These are phyloP conservation scores for Globisporangium solare DNA, from an alignment of 352 stramenopile genomes.

Conservation along the genomic window DNA sequence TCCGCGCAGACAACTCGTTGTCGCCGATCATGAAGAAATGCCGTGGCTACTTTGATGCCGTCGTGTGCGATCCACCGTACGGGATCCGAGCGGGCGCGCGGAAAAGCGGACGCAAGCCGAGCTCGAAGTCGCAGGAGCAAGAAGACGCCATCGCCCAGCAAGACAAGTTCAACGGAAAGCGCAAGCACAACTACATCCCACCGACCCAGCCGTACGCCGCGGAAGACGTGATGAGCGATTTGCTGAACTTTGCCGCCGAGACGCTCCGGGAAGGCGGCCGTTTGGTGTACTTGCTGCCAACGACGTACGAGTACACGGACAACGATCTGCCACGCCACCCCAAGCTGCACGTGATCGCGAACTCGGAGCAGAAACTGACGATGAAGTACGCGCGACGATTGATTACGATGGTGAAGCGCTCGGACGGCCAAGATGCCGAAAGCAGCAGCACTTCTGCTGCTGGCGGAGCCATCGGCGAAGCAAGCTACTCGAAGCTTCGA, in stretches of 20 bases:
- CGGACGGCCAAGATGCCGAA: background rate
- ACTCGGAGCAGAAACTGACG: conserved; percentile 83
- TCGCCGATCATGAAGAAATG: conserved; percentile 50
- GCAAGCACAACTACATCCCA: conserved; percentile 93
- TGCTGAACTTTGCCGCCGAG: conserved; percentile 89
- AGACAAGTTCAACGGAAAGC: conserved; percentile 49
- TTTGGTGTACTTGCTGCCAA: conserved; percentile 85
- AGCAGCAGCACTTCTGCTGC: no score
- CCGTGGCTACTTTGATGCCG: conserved; percentile 76
- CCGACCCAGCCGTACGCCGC: conserved; percentile 94
- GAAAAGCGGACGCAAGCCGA: conserved; percentile 80
- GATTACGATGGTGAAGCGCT: conserved; percentile 85
- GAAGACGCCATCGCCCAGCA: conserved; percentile 17
- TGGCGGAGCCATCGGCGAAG: conserved; percentile 15
- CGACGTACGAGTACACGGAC: conserved; percentile 79
- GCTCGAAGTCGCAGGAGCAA: conserved; percentile 19
- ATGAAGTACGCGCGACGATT: conserved; percentile 79
- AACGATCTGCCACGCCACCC: conserved; percentile 73
- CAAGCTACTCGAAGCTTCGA: conserved; percentile 68
- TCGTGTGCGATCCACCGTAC: conserved; percentile 93
- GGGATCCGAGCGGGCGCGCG: conserved; percentile 92
- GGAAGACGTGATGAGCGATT: conserved; percentile 96
- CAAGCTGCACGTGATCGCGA: conserved; percentile 58
- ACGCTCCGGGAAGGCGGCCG: conserved; percentile 72
- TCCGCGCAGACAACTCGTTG: conserved; percentile 90